Base-by-base conservation (phyloP, 2,329 filamentous ascomycete species). In the Diatrype stigma region DNA sequence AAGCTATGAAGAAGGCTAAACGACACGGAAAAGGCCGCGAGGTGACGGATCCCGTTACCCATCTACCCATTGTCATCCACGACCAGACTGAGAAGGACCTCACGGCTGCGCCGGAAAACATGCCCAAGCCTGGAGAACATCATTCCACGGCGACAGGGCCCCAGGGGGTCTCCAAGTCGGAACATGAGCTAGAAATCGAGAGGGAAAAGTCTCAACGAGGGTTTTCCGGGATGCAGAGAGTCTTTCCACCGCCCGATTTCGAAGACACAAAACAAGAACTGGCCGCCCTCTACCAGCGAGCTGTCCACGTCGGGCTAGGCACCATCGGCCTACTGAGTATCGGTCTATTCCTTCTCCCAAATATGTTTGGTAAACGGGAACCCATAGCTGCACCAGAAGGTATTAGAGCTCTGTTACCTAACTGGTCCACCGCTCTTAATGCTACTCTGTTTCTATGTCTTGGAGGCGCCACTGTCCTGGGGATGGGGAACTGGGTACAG, bases 41-140 rank as follows among this genome's bases (percentile, higher is more conserved):
- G 62, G 86, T 89, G 45, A 89, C 85, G 1, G 86, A 90, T 60
- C 86, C 86, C 0, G 77, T 89, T 37, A 90, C 86, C 1, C 86
- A 89, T 67, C 73, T 89, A 2, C 85, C 85, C 2, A 77, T 89
- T 45, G 73, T 70, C 34, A 85, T 89, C 34, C 83, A 87, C 61
- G 86, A 89, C 62, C 84, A 84, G 59, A 88, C 85, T 0, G 74
- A 78, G 26, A 78, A 81, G 37, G 82, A 86, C 48, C 70, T 89
- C 12, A 62, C 71, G 16, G 67, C 53, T n/a, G 67, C 49, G 47
- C 70, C 67, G 2, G 66, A 69, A 40, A 72, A 72, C 42, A 55
- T 64, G 12, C 54, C 67, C 1, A 63, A 67, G 46, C 62, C 67
- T 17, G 73, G 71, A 2, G 59, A 65, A 1, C 60, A 68, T n/a